Evolutionary conservation across 2,329 filamentous ascomycete species (phyloP), one percentile per base, ranked within the genome.

Genomic region (Fonsecaea multimorphosa): DNA sequence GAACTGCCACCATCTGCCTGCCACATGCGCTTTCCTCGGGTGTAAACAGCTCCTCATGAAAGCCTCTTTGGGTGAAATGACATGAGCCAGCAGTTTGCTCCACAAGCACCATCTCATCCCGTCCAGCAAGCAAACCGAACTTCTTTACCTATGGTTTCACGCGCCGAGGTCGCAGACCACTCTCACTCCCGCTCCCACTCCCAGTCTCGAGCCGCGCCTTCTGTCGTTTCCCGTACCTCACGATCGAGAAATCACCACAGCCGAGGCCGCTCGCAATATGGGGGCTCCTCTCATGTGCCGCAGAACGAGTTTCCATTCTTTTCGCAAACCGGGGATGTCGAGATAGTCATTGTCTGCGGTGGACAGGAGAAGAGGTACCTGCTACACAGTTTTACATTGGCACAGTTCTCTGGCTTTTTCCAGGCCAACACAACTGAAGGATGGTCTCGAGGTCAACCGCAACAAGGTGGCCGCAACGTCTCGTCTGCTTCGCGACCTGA

Each of bases 301-400:
- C 90, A 91, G 75, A 97, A 97, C 76, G 93, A 97, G 76, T 98
- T 97, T 73, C 94, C 94, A 24, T 82, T 96, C 75, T 98, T 97
- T 78, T 89, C 88, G 57, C 89, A 93, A 73, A 94, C 91, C 40
- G 94, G 94, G 74, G 93, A 98, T 78, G 92, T 97, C 74, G 94
- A 98, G 79, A 93, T 98, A 68, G 75, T 94, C 62, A 86, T 97
- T 73, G 86, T 84, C 74, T 85, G 87, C 14, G 85, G 90, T 60
- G 84, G 86, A 68, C 87, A 88, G 74, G 90, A 95, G 78, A 91
- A 92, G 75, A 86, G 91, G 67, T 98, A 97, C 76, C 84, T 97
- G 54, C 84, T 98, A 63, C 94, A 98, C 79, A 86, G 89, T 66
- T 85, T 97, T 74, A 97, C 94, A 46, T 82, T 98, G 71, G 89